Percentiles rank a stretch among this genome's conserved stretches.
Evolutionary conservation across 306 rosid genomes (phyloP).

Genomic region (Adenanthera pavonina): DNA sequence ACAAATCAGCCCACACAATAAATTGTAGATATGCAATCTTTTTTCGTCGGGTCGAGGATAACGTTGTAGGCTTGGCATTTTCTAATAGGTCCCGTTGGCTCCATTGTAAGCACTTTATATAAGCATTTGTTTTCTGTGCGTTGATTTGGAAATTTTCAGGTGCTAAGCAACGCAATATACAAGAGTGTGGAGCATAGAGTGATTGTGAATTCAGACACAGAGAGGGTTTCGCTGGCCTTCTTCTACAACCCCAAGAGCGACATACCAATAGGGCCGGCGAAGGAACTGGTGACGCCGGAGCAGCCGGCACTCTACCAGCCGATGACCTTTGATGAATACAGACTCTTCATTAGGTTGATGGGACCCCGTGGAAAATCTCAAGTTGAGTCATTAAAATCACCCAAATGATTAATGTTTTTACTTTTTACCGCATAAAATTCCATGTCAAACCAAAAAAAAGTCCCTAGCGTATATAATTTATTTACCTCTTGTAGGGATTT

Average conservation of each 20-base stretch:
- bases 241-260: slow-evolving; percentile 92
- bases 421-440: neutral
- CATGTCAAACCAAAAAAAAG: neutral
- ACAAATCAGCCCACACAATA: slow-evolving; percentile 23
- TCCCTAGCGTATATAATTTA: neutral
- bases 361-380: slow-evolving; percentile 90
- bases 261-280: slow-evolving; percentile 71
- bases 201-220: slow-evolving; percentile 74
- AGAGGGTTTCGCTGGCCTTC: slow-evolving; percentile 84
- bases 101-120: too few species aligned
- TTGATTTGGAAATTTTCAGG: slow-evolving; percentile 43
- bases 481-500: neutral
- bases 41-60: slow-evolving; percentile 27
- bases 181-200: slow-evolving; percentile 96
- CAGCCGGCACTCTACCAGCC: slow-evolving; percentile 66
- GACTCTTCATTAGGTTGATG: slow-evolving; percentile 76
- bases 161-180: slow-evolving; percentile 80
- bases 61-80: slow-evolving; percentile 22
- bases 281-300: slow-evolving; percentile 57
- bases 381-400: slow-evolving; percentile 72
- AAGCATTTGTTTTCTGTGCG: neutral
- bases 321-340: slow-evolving; percentile 86
- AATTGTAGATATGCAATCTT: slow-evolving; percentile 24
- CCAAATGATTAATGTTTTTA: slow-evolving; percentile 28
- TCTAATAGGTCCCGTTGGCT: slow-evolving; percentile 21